Evolutionary conservation across 2,329 filamentous ascomycete genomes (phyloP).

Genomic region (Exophiala spinifera): DNA sequence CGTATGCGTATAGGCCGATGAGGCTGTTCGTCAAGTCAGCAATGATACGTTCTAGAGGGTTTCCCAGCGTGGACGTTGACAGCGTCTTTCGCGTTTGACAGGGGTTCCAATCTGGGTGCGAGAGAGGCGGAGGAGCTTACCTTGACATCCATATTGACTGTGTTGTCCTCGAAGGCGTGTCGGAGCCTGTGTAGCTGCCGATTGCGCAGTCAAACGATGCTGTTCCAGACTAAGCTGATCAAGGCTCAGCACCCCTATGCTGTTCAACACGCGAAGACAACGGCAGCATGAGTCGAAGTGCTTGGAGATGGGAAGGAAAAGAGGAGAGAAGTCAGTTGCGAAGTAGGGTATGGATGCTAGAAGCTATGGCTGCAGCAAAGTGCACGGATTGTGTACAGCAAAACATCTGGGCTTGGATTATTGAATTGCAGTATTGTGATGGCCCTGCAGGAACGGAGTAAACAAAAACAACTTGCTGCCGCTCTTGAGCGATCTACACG

Average conservation of each 20-base stretch:
- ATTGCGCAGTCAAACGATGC: not conserved
- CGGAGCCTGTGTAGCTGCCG: not conserved
- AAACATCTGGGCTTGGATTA: slow-evolving; percentile 7
- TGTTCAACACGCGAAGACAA: slow-evolving; percentile 11
- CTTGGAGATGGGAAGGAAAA: slow-evolving; percentile 17
- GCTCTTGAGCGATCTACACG: not conserved
- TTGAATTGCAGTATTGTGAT: slow-evolving; percentile 6
- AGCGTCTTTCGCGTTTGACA: not conserved
- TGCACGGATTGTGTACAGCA: slow-evolving; percentile 9
- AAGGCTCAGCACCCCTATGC: slow-evolving; percentile 14
- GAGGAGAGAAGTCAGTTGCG: slow-evolving; percentile 16
- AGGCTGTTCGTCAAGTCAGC: slow-evolving; percentile 52
- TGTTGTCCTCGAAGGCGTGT: slow-evolving; percentile 2
- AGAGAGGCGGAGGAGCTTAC: slow-evolving; percentile 34
- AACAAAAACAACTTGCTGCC: slow-evolving; percentile 2
- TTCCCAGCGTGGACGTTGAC: not conserved
- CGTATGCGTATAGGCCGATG: slow-evolving; percentile 63
- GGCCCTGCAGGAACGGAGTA: slow-evolving; percentile 1
- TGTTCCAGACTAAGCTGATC: slow-evolving; percentile 4
- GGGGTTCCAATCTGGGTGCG: not conserved
- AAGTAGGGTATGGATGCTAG: slow-evolving; percentile 21
- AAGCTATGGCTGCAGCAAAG: slow-evolving; percentile 19
- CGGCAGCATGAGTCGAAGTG: slow-evolving; percentile 15
- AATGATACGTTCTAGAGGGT: not conserved
- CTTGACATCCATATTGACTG: slow-evolving; percentile 46